Percentiles rank a stretch among this genome's conserved stretches.
phyloP scores from a whole-genome alignment of 78 protist genomes.

The slime mould (Dictyostelium discoideum) region DNA sequence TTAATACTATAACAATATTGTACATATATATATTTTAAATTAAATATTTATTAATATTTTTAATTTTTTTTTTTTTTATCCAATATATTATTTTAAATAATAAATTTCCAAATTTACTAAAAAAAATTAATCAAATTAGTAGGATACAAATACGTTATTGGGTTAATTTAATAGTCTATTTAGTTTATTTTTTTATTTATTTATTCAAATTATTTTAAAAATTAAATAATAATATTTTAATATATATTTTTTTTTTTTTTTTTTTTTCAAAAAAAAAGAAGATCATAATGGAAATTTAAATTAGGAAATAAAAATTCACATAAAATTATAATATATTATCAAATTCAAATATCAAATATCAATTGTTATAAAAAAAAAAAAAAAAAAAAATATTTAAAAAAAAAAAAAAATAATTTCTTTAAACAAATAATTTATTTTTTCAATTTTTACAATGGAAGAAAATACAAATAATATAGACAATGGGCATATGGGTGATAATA shows the following conservation, averaged over 20 bases:
- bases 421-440: background rate
- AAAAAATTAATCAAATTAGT: background rate
- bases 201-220: background rate
- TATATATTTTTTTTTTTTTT: background rate
- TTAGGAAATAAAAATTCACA: background rate
- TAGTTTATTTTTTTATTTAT: background rate
- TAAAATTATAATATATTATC: background rate
- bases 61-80: background rate
- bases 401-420: background rate
- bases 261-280: background rate
- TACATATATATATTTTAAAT: too few relatives aligned
- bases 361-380: background rate
- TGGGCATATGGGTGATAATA: background rate
- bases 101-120: background rate
- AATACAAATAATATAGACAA: background rate
- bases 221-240: background rate
- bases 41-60: background rate
- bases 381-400: background rate
- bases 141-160: background rate
- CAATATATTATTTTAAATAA: background rate
- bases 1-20: background rate
- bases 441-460: background rate
- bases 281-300: background rate
- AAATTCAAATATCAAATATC: background rate
- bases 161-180: background rate